Evolutionary conservation across 148 eudicot genomes (phyloP), one percentile per base, ranked within the genome.

Genomic region (Nepenthes gracilis): DNA sequence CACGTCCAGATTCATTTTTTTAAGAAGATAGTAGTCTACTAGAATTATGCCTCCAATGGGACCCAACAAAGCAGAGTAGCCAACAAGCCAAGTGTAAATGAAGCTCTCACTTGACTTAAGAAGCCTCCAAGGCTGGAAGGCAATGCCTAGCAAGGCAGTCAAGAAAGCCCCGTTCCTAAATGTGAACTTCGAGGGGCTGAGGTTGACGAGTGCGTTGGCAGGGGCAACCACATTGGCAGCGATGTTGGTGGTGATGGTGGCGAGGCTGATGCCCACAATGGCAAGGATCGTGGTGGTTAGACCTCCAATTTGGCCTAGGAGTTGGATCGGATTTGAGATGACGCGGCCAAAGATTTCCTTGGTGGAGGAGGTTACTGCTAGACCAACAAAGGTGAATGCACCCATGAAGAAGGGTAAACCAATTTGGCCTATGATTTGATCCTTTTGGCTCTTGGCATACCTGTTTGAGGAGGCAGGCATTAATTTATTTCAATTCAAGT

Each of bases 171-270:
- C 99, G 43, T 67, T 78, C 56, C 80, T 47, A 60, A 93, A 93
- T 1, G 89, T 93, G 74, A 93, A 93, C 2, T 49, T 73, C 6
- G 92, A 73, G 12, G 99, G 99, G 66, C 90, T 89, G 2, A 93
- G 87, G 71, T 93, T 93, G 38, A 84, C 95, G 0, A 93, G 72
- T 7, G 95, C 99, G 55, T 93, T 93, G 8, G 99, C 99, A 11
- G 99, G 99, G 14, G 99, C 99, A 1, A 93, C 99, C 1, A 93
- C 85, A 61, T 93, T 93, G 15, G 99, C 99, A 1, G 97, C 99
- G 32, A 93, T 81, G 70, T 93, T 93, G 66, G 99, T 93, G 32
- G 99, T 93, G 60, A 89, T 74, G 57, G 85, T 84, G 55, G 97
- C 99, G 2, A 93, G 78, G 74, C 92, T 86, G 64, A 93, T 93